Evolutionary conservation across 2,329 filamentous ascomycete species (phyloP), one percentile per base, ranked within the genome.

Genomic region (Clonostachys sp.): DNA sequence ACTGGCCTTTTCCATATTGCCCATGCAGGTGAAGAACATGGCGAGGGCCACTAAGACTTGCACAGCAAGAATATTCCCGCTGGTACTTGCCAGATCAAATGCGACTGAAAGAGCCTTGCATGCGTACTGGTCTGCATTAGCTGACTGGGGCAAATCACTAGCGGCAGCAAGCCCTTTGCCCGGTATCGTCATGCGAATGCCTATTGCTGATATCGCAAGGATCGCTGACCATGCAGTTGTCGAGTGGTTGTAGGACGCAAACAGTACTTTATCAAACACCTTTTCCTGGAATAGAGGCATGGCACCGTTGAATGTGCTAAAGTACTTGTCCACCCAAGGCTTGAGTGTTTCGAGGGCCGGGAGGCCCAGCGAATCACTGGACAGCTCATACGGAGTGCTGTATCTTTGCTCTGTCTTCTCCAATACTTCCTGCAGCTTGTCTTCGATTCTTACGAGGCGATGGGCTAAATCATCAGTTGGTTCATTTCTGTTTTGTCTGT

Each of bases 31-130:
- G 46, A 68, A 68, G 6, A 71, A 48, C 18, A 68, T 56, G 4
- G 67, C 64, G 7, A 72, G 57, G 2, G 65, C 69, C 2, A 71
- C 41, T 7, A 72, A 47, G 3, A 67, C 65, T 47, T 72, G 69
- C 5, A 72, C 50, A 2, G 66, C 67, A 0, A 71, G 53, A 0
- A 68, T 52, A 10, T 70, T 67, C 20, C 65, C 55, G 2, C 71
- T 63, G 1, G 66, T 54, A 0, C 58, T 64, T n/a, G 70, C 63
- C 8, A 72, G 53, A 7, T 70, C 67, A 2, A 67, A 64, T 0
- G 72, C 58, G 6, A 65, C 62, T 3, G 57, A 59, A 48, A 69
- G 68, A 0, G 64, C 67, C 34, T 66, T 70, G 7, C 60, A 54
- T 13, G 72, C 51, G 39, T 61, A 70, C 6, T 57, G 46, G 10